These are phyloP conservation scores for Aspergillus brunneoviolaceus DNA, from an alignment of 2,329 filamentous ascomycete genomes.

Conservation along the genomic window DNA sequence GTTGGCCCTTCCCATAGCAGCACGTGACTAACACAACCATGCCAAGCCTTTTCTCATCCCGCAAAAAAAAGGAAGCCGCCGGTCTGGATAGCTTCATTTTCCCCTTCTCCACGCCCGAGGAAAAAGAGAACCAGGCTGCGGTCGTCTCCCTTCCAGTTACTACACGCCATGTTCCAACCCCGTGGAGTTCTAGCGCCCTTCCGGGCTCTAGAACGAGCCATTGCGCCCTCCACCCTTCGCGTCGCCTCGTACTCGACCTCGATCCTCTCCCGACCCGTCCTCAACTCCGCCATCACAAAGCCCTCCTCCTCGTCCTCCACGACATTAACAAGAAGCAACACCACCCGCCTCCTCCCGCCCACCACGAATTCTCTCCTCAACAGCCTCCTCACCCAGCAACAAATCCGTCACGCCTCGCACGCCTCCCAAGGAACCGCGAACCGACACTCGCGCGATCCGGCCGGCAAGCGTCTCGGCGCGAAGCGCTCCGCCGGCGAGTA, in stretches of 20 bases:
- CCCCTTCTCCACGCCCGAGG: constrained; percentile 6
- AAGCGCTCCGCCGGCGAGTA: constrained; percentile 93
- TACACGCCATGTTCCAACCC: constrained; percentile 42
- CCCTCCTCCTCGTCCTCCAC: constrained; percentile 25
- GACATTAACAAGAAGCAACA: constrained; percentile 22
- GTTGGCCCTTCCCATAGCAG: background rate
- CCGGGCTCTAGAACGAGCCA: constrained; percentile 38
- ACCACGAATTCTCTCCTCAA: constrained; percentile 34
- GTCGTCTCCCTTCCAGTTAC: background rate
- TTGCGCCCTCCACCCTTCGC: constrained; percentile 30
- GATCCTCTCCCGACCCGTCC: constrained; percentile 29
- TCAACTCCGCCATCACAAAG: constrained; percentile 11
- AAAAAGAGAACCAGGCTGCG: constrained; percentile 7
- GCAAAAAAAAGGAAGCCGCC: constrained; percentile 18
- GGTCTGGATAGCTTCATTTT: background rate
- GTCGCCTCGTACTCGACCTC: constrained; percentile 25
- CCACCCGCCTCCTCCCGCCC: constrained; percentile 33
- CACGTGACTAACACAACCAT: constrained; percentile 25
- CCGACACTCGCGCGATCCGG: constrained; percentile 62
- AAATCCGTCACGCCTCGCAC: constrained; percentile 63
- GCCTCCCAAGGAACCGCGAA: constrained; percentile 68
- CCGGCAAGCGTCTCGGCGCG: constrained; percentile 85
- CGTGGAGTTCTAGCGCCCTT: constrained; percentile 38
- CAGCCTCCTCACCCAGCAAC: constrained; percentile 14
- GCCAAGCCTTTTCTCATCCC: constrained; percentile 13